Conservation (phyloP, 257 asterid genomes). For the Echium plantagineum region DNA sequence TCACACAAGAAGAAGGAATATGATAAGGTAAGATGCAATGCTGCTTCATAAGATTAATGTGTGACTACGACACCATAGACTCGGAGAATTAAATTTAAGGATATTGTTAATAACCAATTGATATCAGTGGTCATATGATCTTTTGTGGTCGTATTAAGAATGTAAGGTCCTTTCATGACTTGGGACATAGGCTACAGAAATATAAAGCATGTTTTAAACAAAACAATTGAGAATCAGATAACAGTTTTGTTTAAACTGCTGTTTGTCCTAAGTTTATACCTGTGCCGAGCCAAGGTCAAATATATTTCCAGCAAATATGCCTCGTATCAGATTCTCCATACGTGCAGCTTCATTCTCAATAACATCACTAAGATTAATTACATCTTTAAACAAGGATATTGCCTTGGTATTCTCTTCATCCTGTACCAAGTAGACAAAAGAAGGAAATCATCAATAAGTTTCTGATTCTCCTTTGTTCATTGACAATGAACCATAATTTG, state of each 20-base stretch:
- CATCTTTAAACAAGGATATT: constrained; percentile 67
- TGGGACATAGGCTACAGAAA: not conserved
- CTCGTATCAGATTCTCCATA: constrained; percentile 67
- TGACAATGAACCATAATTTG: not conserved
- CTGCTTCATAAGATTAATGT: not conserved
- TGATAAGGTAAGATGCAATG: no score
- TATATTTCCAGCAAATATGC: constrained; percentile 93
- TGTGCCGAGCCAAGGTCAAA: constrained; percentile 98
- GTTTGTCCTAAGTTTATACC: constrained; percentile 24
- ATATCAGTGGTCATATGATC: not conserved
- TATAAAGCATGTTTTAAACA: not conserved
- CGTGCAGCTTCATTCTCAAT: constrained; percentile 57
- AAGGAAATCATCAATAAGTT: not conserved
- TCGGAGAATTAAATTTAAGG: not conserved
- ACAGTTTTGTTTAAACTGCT: not conserved
- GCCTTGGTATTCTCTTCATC: constrained; percentile 96
- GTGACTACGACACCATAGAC: not conserved
- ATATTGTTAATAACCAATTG: not conserved
- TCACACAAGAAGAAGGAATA: constrained; percentile 7
- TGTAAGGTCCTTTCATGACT: not conserved
- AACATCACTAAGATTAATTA: constrained; percentile 60
- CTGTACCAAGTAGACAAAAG: constrained; percentile 21
- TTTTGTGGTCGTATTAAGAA: not conserved
- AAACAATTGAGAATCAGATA: not conserved
- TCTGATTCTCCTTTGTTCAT: not conserved